Evolutionary conservation across 225 moss, liverwort and hornwort genomes (phyloP), one percentile per base, ranked within the genome.

Genomic region (Polytrichum commune): DNA sequence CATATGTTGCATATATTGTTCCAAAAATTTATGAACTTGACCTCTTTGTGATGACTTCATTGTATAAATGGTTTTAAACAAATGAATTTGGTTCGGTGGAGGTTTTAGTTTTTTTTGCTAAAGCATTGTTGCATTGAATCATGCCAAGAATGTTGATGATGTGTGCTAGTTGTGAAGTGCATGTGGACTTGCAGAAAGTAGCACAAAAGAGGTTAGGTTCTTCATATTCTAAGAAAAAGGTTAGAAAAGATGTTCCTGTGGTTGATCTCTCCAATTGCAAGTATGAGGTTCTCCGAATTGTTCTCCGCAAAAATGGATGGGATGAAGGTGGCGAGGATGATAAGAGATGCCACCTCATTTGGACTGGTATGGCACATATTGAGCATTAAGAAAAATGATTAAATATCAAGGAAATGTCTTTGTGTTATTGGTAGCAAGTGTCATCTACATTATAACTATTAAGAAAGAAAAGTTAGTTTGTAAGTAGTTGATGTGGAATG

Each of bases 211-310:
- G 78, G 53, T 72, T 76, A 64, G 73, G 77, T 46, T 53, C 38
- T 7, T 29, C 38, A 22, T 26, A 7, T 4, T 5, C 19, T 4
- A 81, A 77, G 60, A 90, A 79, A 69, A 86, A 74, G 69, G 82
- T 60, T 35, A 86, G 72, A 4, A 94, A 76, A 70, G 83, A 79
- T 73, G 78, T 86, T 35, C 92, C 92, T 2, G 75, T 92, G n/a
- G 78, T 97, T 23, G 94, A 94, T 62, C 85, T 97, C 32, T 92
- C 92, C n/a, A 88, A 84, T 65, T 97, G 97, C 85, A 94, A 94
- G 70, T 97, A 97, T 7, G 85, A 97, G 61, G 80, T 97, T 5
- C 81, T 97, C 10, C 82, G 90, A 18, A 84, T 91, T 38, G 91
- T 94, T 69, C 76, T 92, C 13, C 67, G 27, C 25, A 94, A 92